Percentiles rank a stretch among this genome's conserved stretches.
These are phyloP conservation scores for Colletotrichum sp. DNA, from an alignment of 2,329 filamentous ascomycete genomes.

Conservation along the genomic window DNA sequence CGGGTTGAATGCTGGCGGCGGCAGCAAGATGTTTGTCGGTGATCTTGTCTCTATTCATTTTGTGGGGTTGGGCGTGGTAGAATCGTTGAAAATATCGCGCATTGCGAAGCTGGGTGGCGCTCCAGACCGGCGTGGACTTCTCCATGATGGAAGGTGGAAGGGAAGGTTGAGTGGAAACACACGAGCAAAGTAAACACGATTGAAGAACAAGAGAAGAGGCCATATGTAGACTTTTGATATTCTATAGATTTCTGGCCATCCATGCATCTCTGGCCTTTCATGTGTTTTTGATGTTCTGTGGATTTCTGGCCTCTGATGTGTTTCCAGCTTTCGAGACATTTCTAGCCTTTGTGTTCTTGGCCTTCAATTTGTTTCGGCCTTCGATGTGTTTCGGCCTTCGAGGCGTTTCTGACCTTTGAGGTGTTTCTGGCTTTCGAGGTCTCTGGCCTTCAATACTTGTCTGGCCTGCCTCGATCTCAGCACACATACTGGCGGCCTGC, in stretches of 20 bases:
- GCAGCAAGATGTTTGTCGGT: neutral
- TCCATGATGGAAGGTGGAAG: neutral
- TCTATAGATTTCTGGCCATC: neutral
- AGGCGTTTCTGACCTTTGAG: no score
- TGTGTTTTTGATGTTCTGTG: neutral
- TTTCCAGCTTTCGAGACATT: neutral
- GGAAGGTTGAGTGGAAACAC: neutral
- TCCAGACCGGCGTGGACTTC: neutral
- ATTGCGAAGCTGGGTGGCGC: neutral
- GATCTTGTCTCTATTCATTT: neutral
- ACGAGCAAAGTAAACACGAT: neutral
- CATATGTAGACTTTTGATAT: neutral
- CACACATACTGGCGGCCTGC: neutral
- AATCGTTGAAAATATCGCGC: neutral
- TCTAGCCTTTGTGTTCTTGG: neutral
- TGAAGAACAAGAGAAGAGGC: neutral
- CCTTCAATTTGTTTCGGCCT: no score
- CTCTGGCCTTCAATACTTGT: no score
- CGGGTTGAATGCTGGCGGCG: neutral
- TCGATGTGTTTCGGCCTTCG: no score
- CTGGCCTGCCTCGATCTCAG: neutral
- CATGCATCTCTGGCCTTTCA: neutral
- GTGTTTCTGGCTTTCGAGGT: no score
- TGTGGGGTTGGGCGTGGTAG: neutral
- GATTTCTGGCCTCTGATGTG: neutral